Conservation (phyloP, 2,329 filamentous ascomycete genomes). For the Pseudopithomyces maydicus region DNA sequence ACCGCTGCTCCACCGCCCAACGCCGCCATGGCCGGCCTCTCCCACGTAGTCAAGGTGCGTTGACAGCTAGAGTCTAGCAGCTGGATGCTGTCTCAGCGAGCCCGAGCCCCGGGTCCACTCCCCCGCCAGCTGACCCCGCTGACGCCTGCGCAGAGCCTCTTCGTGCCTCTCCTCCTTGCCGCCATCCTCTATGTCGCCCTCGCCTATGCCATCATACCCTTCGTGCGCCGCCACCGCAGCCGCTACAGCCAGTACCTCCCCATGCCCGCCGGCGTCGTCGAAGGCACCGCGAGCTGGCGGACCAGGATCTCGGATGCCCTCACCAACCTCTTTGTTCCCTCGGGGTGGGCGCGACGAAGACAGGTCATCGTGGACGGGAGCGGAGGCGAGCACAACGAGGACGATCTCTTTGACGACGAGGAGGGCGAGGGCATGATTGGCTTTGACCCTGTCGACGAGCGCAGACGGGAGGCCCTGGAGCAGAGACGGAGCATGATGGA, state of each 20-base stretch:
- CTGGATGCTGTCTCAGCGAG: not conserved
- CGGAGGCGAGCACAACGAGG: constrained; percentile 35
- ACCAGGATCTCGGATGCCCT: constrained; percentile 43
- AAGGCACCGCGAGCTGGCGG: constrained; percentile 30
- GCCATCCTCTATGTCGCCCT: constrained; percentile 49
- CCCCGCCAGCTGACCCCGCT: constrained; percentile 9
- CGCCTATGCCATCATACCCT: constrained; percentile 49
- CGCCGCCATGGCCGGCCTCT: constrained; percentile 37
- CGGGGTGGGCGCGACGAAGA: constrained; percentile 29
- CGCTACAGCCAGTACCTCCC: constrained; percentile 53
- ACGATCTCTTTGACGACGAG: constrained; percentile 50
- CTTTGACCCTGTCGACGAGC: constrained; percentile 46
- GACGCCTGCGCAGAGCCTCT: constrained; percentile 44
- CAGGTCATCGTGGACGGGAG: constrained; percentile 37
- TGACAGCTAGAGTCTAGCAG: not conserved
- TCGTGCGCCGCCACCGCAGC: constrained; percentile 50
- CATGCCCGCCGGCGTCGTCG: constrained; percentile 34
- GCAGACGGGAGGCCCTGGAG: constrained; percentile 46
- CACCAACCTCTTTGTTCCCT: constrained; percentile 39
- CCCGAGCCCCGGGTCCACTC: not conserved
- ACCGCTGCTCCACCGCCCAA: not conserved
- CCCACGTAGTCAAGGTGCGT: constrained; percentile 42
- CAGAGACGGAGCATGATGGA: constrained; percentile 50
- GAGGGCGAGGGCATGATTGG: constrained; percentile 55
- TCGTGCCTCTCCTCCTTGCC: constrained; percentile 53